Percentiles rank a stretch among this genome's conserved stretches.
Evolutionary conservation across 2,329 filamentous ascomycete species (phyloP).

Genomic region (Cladosporium halotolerans): DNA sequence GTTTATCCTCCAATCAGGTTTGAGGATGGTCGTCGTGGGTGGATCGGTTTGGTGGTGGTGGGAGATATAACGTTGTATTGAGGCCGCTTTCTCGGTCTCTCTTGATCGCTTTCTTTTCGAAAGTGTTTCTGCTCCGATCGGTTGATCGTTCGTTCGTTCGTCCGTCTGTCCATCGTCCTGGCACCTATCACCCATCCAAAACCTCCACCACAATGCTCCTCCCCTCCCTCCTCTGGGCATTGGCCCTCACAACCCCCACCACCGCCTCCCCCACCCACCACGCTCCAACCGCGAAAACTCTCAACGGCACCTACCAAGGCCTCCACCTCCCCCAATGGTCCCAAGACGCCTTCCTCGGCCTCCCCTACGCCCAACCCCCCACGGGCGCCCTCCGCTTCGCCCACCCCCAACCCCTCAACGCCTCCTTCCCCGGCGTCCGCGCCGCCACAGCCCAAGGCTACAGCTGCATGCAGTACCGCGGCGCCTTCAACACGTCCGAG

Average conservation of each 20-base stretch:
- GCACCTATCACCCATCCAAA: no score
- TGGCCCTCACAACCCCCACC: neutral
- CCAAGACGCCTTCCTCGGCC: constrained; percentile 35
- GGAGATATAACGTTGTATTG: no score
- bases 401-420: constrained; percentile 17
- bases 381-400: constrained; percentile 19
- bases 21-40: no score
- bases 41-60: no score
- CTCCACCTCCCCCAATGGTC: constrained; percentile 5
- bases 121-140: no score
- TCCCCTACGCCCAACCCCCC: constrained; percentile 24
- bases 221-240: no score
- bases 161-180: no score
- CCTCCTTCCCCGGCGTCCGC: constrained; percentile 32
- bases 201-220: no score
- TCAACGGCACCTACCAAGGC: constrained; percentile 11
- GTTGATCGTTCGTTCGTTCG: no score
- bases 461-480: constrained; percentile 9
- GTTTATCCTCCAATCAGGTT: no score
- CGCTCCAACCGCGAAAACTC: neutral
- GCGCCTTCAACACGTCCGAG: constrained; percentile 31
- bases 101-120: no score
- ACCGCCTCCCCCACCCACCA: neutral
- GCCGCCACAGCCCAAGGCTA: constrained; percentile 32
- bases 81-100: no score